Evolutionary conservation across 2,329 filamentous ascomycete species (phyloP).

Genomic region (Cephalotrichum gorgonifer): DNA sequence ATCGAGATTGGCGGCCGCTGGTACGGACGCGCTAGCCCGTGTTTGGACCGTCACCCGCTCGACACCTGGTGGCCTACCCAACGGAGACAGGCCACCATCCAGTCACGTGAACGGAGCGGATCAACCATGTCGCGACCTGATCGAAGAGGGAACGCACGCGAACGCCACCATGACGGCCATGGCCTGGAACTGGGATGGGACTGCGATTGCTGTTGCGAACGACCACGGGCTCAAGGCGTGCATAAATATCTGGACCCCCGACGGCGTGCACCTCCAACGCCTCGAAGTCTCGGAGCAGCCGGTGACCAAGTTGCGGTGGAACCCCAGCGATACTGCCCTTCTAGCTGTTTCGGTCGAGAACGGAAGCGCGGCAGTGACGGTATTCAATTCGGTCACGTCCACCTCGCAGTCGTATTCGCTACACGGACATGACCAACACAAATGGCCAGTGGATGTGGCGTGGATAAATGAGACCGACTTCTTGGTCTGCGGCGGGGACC

Average conservation of each 20-base stretch:
- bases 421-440: conserved; percentile 36
- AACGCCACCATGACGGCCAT: conserved; percentile 47
- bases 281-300: conserved; percentile 51
- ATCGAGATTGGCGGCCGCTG: conserved; percentile 55
- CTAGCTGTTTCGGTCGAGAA: conserved; percentile 43
- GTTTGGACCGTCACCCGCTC: conserved; percentile 54
- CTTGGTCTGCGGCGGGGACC: conserved; percentile 45
- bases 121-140: conserved; percentile 33
- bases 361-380: conserved; percentile 41
- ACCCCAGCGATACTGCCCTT: conserved; percentile 41
- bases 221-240: conserved; percentile 40
- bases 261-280: conserved; percentile 39
- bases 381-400: conserved; percentile 34
- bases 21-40: conserved; percentile 60
- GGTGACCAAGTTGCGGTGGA: conserved; percentile 52
- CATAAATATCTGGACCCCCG: conserved; percentile 45
- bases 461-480: conserved; percentile 52
- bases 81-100: conserved; percentile 2
- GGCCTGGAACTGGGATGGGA: conserved; percentile 49
- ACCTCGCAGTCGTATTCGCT: conserved; percentile 38
- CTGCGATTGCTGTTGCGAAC: conserved; percentile 45
- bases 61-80: conserved; percentile 19
- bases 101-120: conserved; percentile 32
- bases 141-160: conserved; percentile 41
- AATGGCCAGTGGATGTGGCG: conserved; percentile 44